Base-by-base conservation (phyloP, 1,284 basidiomycete species). In the Microbotryomycetes sp. region DNA sequence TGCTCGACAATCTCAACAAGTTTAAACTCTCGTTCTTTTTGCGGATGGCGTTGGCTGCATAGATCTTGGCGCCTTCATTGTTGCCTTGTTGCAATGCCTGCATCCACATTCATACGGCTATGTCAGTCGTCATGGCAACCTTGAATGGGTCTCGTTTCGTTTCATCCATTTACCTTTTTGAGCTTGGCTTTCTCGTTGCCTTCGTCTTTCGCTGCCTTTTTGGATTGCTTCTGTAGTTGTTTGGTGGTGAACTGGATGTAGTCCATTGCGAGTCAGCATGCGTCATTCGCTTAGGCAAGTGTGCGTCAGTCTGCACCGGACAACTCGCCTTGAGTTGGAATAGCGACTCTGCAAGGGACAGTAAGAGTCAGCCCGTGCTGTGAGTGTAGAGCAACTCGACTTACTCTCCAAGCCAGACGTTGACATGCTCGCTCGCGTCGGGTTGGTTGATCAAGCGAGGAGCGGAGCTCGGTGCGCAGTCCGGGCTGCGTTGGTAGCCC, bases 21-120 rank as follows among this genome's bases (percentile, higher is more conserved):
- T 97, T 98, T 67, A 99, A 80, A 0, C 86, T 80, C 76, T 99
- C 96, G 66, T 85, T 92, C 83, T 98, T 97, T 84, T 99, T 99
- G 58, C 96, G 83, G 74, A 99, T 99, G 49, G 96, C 91, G 74
- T 98, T 99, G 50, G 92, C 86, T 16, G 96, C 96, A 75, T 98
- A 98, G 81, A 99, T 98, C 62, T 90, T 84, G n/a, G 96, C 96
- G 50, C 94, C 92, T 66, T 99, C 96, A 54, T 83, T 89, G 79
- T 99, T 98, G 55, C 92, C 92, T 78, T 98, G 93, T 73, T 91
- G 87, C 6, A 98, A 81, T 5, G 96, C 96, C 93, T 97, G 77
- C 7, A 22, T 46, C 47, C 36, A 22, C 22, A 22, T 30, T 2
- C 28, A 25, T 23, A 26, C 26, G 45, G 15, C 9, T 6, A 42